These are phyloP conservation scores for Recurvomyces mirabilis DNA, from an alignment of 495 filamentous ascomycete species.

Conservation along the genomic window DNA sequence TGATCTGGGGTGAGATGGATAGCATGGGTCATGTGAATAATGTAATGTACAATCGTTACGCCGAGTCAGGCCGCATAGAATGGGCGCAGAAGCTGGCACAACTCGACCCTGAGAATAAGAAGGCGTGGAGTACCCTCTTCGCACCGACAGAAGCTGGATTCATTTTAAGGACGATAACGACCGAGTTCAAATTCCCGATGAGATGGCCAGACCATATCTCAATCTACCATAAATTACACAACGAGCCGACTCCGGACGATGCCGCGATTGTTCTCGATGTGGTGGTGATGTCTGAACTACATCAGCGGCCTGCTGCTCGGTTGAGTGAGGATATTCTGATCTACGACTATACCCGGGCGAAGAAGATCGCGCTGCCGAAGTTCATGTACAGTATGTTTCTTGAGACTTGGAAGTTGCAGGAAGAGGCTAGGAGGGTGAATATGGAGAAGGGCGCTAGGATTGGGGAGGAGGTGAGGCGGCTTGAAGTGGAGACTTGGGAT, in stretches of 20 bases:
- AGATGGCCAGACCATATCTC: constrained; percentile 77
- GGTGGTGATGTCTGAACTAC: constrained; percentile 65
- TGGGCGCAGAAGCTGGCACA: constrained; percentile 71
- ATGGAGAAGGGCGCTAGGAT: constrained; percentile 42
- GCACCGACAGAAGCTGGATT: constrained; percentile 56
- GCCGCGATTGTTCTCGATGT: constrained; percentile 51
- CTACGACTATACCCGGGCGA: constrained; percentile 63
- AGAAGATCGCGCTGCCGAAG: constrained; percentile 46
- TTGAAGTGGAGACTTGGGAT: constrained; percentile 73
- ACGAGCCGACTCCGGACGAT: constrained; percentile 36
- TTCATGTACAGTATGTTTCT: constrained; percentile 60
- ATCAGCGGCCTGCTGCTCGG: constrained; percentile 64
- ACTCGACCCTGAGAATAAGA: constrained; percentile 52
- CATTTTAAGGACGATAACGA: constrained; percentile 69
- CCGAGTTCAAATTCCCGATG: constrained; percentile 92
- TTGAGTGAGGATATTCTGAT: constrained; percentile 74
- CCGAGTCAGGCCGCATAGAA: constrained; percentile 73
- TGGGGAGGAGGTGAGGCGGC: constrained; percentile 40
- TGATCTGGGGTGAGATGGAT: constrained; percentile 92
- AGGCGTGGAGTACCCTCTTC: constrained; percentile 61
- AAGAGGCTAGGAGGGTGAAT: constrained; percentile 41
- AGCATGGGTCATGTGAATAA: constrained; percentile 68
- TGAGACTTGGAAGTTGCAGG: constrained; percentile 54
- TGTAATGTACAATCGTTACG: constrained; percentile 71
- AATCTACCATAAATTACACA: constrained; percentile 71